Base-by-base conservation (phyloP, 805 yeast genomes). In the Wickerhamomyces chambardii region DNA sequence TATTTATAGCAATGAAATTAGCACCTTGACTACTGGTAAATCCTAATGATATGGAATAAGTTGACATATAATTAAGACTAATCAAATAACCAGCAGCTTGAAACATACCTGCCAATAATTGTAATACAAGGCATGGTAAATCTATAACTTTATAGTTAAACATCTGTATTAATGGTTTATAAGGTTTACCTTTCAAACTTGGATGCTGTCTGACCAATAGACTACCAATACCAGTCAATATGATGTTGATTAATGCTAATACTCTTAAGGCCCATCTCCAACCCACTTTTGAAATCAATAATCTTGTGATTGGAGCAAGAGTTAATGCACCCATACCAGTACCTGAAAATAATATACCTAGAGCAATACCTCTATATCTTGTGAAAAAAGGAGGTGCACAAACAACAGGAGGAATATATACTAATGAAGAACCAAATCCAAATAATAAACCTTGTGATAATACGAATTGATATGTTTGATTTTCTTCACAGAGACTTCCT, bases 31-130 rank as follows among this genome's bases (percentile, higher is more conserved):
- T 36, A 12, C 43, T 37, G 4, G 51, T 36, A 37, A 52, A 58
- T 3, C 61, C 61, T 15, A 60, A 35, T 2, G 63, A 42, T n/a
- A 37, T 35, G 6, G 52, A 55, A 35, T 59, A 59, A 15, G 56
- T 51, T 6, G 63, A 57, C 64, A 60, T 58, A 37, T 45, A 59
- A 31, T 47, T 51, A 29, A 58, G 45, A 10, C 59, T 55, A 15
- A 59, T 59, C 32, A 59, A 40, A 36, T 59, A 59, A 1, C 61
- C 64, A 2, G 59, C 57, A n/a, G 60, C 40, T 41, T 59, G 63
- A 19, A 58, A 45, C 14, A 56, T 39, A 4, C 56, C 52, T 8
- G 53, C 55, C 8, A 32, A 30, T 12, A 46, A 16, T 29, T 48
- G 51, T 12, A 42, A 29, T 2, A 36, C 15, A 4, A 41, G 30